Percentiles rank a stretch among this genome's conserved stretches.
Evolutionary conservation across 179 eudicot species (phyloP).

Genomic region (Nepenthes alata): DNA sequence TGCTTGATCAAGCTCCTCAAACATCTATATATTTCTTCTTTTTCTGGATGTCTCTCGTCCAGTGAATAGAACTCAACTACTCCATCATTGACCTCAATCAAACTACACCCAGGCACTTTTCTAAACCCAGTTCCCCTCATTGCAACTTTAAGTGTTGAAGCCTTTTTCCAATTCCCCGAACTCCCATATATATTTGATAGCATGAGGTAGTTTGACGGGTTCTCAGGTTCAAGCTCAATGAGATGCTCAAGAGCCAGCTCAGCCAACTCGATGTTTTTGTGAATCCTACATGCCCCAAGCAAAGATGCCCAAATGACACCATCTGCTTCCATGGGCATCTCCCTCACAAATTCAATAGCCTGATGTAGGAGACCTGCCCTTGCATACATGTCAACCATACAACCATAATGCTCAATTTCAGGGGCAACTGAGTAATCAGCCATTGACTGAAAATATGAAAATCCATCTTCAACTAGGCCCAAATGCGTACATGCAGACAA

Average conservation of each 20-base stretch:
- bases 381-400: slow-evolving; percentile 57
- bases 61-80: slow-evolving; percentile 51
- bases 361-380: slow-evolving; percentile 50
- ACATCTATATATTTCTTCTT: slow-evolving; percentile 34
- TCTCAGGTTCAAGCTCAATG: slow-evolving; percentile 52
- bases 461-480: slow-evolving; percentile 52
- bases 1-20: slow-evolving; percentile 36
- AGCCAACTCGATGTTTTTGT: slow-evolving; percentile 56
- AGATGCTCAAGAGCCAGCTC: slow-evolving; percentile 51
- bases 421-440: slow-evolving; percentile 37
- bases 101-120: slow-evolving; percentile 60
- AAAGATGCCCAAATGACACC: slow-evolving; percentile 58
- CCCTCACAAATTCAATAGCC: slow-evolving; percentile 47
- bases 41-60: slow-evolving; percentile 53
- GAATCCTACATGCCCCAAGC: slow-evolving; percentile 56
- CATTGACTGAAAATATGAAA: slow-evolving; percentile 49
- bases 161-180: slow-evolving; percentile 47
- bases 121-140: slow-evolving; percentile 45
- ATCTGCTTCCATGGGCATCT: slow-evolving; percentile 65
- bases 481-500: slow-evolving; percentile 75
- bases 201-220: slow-evolving; percentile 56
- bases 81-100: slow-evolving; percentile 44
- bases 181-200: slow-evolving; percentile 55
- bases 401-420: slow-evolving; percentile 72
- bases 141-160: slow-evolving; percentile 45